These are phyloP conservation scores for Lepidium aucheri DNA, from an alignment of 345 rosid species.

Conservation along the genomic window DNA sequence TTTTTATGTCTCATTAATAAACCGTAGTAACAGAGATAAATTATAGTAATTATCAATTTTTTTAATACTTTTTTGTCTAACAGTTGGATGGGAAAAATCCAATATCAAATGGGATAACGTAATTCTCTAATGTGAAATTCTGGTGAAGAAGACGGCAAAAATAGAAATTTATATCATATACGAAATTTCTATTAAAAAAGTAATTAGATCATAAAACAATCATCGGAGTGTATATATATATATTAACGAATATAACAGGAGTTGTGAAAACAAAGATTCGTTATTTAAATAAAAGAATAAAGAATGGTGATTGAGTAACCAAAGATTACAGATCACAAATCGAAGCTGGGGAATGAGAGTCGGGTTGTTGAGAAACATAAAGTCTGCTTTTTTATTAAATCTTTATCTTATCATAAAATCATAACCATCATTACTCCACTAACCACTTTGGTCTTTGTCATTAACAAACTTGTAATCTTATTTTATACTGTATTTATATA, in stretches of 20 bases:
- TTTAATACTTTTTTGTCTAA: too few relatives aligned
- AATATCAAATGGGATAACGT: too few relatives aligned
- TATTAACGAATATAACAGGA: neutral
- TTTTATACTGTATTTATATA: neutral
- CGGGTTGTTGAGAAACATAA: constrained; percentile 22
- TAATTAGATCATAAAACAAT: too few relatives aligned
- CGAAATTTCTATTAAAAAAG: too few relatives aligned
- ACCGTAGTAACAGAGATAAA: too few relatives aligned
- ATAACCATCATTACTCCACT: constrained; percentile 14
- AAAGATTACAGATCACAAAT: constrained; percentile 14
- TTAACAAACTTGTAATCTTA: constrained; percentile 11
- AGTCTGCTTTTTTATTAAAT: neutral
- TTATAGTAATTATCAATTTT: too few relatives aligned
- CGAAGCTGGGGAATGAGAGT: constrained; percentile 18
- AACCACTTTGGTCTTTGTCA: constrained; percentile 12
- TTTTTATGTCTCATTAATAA: too few relatives aligned
- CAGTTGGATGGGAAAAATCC: too few relatives aligned
- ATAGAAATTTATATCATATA: too few relatives aligned
- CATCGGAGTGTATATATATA: too few relatives aligned
- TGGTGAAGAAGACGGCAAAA: too few relatives aligned
- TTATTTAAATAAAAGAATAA: neutral
- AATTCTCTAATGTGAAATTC: too few relatives aligned
- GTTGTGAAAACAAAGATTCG: constrained; percentile 3
- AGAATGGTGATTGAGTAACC: neutral
- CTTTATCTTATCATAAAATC: constrained; percentile 5